These are phyloP conservation scores for Medicago lupulina DNA, from an alignment of 306 rosid genomes.

Conservation along the genomic window DNA sequence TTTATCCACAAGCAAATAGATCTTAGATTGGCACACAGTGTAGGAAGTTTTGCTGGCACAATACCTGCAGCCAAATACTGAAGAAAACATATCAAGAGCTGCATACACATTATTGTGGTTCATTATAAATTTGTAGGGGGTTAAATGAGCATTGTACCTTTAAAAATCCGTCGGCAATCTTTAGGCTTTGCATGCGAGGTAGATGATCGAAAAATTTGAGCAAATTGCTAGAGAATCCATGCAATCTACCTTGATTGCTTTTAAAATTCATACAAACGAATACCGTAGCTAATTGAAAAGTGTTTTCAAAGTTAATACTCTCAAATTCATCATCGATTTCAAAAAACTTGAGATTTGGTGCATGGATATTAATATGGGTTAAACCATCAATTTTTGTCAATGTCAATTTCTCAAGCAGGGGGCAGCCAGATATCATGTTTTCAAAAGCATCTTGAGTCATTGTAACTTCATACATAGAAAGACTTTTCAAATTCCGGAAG, in stretches of 20 bases:
- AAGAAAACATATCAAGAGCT: no score
- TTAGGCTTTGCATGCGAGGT: no score
- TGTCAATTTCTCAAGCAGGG: conserved; percentile 43
- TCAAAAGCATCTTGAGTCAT: conserved; percentile 59
- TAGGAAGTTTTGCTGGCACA: no score
- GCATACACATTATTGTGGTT: no score
- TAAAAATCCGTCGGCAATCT: no score
- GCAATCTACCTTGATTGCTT: not conserved
- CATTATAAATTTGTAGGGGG: no score
- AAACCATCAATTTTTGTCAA: conserved; percentile 59
- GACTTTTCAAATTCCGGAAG: not conserved
- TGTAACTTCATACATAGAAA: conserved; percentile 61
- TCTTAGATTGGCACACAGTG: no score
- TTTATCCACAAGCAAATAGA: no score
- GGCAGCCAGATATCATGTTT: conserved; percentile 56
- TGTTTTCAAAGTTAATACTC: not conserved
- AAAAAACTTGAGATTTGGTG: conserved; percentile 50
- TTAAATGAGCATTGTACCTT: no score
- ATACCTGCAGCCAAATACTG: no score
- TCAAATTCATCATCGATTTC: not conserved
- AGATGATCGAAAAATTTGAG: no score
- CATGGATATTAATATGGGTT: conserved; percentile 53
- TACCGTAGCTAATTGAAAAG: not conserved
- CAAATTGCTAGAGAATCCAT: not conserved
- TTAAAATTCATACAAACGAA: fast-evolving